These are phyloP conservation scores for Sicyos baderoa DNA, from an alignment of 306 rosid genomes.

Conservation along the genomic window DNA sequence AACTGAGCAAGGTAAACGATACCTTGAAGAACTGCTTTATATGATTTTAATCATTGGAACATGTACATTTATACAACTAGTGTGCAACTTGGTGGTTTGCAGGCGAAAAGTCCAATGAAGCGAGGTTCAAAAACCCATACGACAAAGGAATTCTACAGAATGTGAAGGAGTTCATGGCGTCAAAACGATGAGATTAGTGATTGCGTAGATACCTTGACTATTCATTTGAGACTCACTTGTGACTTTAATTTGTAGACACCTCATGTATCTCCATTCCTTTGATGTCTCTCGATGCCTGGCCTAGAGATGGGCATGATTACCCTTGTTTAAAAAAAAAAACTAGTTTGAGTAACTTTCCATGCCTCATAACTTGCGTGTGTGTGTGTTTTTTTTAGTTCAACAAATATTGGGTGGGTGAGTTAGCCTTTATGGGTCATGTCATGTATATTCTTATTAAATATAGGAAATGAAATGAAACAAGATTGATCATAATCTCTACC, in stretches of 20 bases:
- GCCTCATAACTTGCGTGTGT: background rate
- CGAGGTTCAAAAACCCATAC: slow-evolving; percentile 37
- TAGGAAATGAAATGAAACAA: background rate
- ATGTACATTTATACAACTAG: background rate
- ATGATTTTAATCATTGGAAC: background rate
- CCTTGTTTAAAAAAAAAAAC: no score
- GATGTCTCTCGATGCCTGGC: no score
- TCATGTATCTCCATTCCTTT: no score
- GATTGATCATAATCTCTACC: slow-evolving; percentile 1
- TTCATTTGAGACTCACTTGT: no score
- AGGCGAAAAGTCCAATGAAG: slow-evolving; percentile 21
- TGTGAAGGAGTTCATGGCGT: slow-evolving; percentile 30
- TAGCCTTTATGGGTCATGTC: background rate
- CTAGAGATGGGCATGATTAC: no score
- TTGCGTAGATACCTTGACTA: background rate
- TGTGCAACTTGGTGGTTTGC: slow-evolving; percentile 7
- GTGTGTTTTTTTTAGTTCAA: background rate
- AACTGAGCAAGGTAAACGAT: slow-evolving; percentile 30
- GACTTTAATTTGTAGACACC: no score
- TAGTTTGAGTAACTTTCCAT: background rate
- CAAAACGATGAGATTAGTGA: background rate
- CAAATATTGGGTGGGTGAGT: background rate
- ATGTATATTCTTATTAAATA: background rate
- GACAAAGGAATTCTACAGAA: slow-evolving; percentile 35
- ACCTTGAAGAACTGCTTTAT: background rate